Evolutionary conservation across 768 basidiomycete genomes (phyloP).

Genomic region (Leccinum variicolor): DNA sequence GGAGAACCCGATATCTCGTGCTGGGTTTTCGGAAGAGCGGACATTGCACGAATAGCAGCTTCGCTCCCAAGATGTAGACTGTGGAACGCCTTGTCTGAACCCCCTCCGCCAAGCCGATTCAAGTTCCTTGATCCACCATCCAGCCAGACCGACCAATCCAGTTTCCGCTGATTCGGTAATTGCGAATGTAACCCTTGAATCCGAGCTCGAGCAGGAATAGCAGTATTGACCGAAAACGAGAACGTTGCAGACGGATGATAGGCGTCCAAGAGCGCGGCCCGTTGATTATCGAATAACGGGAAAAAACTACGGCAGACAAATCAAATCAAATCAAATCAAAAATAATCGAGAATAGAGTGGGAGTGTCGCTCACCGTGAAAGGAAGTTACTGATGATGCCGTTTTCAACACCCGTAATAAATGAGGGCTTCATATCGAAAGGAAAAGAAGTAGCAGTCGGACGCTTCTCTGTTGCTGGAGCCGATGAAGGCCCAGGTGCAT

Average conservation of each 20-base stretch:
- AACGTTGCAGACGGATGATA: conserved; percentile 90
- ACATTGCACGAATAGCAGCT: conserved; percentile 56
- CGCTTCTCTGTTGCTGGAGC: conserved; percentile 35
- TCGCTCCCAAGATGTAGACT: conserved; percentile 74
- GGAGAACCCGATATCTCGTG: conserved; percentile 80
- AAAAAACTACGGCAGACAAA: conserved; percentile 63
- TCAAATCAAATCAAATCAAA: conserved; percentile 10
- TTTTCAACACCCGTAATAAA: conserved; percentile 75
- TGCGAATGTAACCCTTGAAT: conserved; percentile 64
- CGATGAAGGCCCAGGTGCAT: conserved; percentile 57
- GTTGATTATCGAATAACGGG: conserved; percentile 75
- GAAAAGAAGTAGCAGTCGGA: conserved; percentile 70
- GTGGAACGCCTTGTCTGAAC: conserved; percentile 57
- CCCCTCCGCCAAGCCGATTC: conserved; percentile 57
- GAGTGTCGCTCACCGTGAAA: conserved; percentile 56
- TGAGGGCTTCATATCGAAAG: conserved; percentile 67
- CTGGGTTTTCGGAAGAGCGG: conserved; percentile 67
- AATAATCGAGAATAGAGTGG: not conserved
- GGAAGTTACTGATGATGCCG: conserved; percentile 68
- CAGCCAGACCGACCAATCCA: conserved; percentile 78
- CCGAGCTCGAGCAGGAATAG: conserved; percentile 75
- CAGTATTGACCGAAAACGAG: conserved; percentile 83
- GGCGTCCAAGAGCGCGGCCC: conserved; percentile 60
- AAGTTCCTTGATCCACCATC: conserved; percentile 71
- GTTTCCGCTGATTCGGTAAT: conserved; percentile 79